These are phyloP conservation scores for Serpula lacrymans DNA, from an alignment of 768 basidiomycete genomes.

Conservation along the genomic window DNA sequence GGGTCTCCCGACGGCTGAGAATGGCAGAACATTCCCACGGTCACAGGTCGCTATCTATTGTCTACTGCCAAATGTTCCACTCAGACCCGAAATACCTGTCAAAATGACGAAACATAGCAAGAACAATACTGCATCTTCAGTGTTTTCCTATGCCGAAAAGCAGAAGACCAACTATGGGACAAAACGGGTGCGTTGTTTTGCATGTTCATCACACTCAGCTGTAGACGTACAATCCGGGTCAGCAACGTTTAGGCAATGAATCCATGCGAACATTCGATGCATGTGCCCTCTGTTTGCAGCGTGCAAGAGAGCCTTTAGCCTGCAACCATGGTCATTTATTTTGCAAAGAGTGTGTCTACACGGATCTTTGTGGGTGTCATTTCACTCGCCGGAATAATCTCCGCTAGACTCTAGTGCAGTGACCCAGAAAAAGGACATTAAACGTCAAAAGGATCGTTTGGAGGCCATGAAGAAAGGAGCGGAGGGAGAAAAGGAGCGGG, in stretches of 20 bases:
- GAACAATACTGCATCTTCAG: slow-evolving; percentile 86
- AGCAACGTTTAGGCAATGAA: slow-evolving; percentile 66
- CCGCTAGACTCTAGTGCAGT: slow-evolving; percentile 42
- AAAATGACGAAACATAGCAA: slow-evolving; percentile 86
- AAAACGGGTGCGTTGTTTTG: slow-evolving; percentile 49
- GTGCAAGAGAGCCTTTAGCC: slow-evolving; percentile 78
- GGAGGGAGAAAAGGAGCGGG: slow-evolving; percentile 73
- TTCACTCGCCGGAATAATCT: slow-evolving; percentile 3
- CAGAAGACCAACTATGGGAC: slow-evolving; percentile 80
- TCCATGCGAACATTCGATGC: slow-evolving; percentile 91
- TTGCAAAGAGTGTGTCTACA: slow-evolving; percentile 92
- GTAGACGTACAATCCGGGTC: slow-evolving; percentile 7
- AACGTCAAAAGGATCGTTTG: slow-evolving; percentile 80
- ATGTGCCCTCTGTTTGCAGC: slow-evolving; percentile 83
- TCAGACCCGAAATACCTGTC: no score
- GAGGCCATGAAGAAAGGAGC: slow-evolving; percentile 73
- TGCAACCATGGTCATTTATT: slow-evolving; percentile 89
- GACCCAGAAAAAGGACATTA: slow-evolving; percentile 88
- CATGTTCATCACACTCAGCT: neutral
- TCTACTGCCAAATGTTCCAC: no score
- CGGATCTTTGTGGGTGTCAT: slow-evolving; percentile 65
- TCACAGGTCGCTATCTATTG: no score
- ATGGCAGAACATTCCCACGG: no score
- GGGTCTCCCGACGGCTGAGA: no score
- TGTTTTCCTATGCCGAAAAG: slow-evolving; percentile 88